Percentiles rank a stretch among this genome's conserved stretches.
Evolutionary conservation across 1,139 yeast genomes (phyloP).

Genomic region (Hanseniaspora sp.): DNA sequence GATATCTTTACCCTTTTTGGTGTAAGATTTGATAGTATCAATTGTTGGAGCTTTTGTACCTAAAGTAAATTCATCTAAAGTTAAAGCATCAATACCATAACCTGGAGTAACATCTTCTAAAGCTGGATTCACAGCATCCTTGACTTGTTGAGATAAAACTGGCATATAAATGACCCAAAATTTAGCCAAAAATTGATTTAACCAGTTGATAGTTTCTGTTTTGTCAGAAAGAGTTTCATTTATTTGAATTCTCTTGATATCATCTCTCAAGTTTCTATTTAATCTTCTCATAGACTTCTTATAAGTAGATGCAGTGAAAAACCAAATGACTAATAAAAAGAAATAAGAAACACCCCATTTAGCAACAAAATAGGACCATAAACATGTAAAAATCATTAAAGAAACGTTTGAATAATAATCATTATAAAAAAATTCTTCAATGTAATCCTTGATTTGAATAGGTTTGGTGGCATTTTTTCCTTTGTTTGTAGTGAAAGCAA

Average conservation of each 20-base stretch:
- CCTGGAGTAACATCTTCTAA: constrained; percentile 69
- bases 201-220: constrained; percentile 69
- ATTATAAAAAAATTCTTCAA: constrained; percentile 54
- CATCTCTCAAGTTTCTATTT: constrained; percentile 61
- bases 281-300: constrained; percentile 62
- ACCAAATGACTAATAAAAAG: constrained; percentile 46
- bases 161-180: constrained; percentile 87
- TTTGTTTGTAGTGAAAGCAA: constrained; percentile 22
- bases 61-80: constrained; percentile 63
- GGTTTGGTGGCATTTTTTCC: constrained; percentile 25
- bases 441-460: constrained; percentile 42
- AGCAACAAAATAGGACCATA: constrained; percentile 59
- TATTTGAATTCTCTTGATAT: constrained; percentile 51
- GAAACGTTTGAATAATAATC: constrained; percentile 66
- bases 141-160: constrained; percentile 64
- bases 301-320: constrained; percentile 55
- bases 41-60: constrained; percentile 73
- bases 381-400: constrained; percentile 56
- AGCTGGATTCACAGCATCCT: constrained; percentile 52
- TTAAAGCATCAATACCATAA: constrained; percentile 61
- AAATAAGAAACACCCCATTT: constrained; percentile 36
- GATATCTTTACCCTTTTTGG: constrained; percentile 52
- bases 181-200: constrained; percentile 61
- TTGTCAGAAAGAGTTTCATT: constrained; percentile 50
- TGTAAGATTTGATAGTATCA: constrained; percentile 57